Evolutionary conservation across 257 asterid genomes (phyloP), one percentile per base, ranked within the genome.

Genomic region (Verbascum thapsus): DNA sequence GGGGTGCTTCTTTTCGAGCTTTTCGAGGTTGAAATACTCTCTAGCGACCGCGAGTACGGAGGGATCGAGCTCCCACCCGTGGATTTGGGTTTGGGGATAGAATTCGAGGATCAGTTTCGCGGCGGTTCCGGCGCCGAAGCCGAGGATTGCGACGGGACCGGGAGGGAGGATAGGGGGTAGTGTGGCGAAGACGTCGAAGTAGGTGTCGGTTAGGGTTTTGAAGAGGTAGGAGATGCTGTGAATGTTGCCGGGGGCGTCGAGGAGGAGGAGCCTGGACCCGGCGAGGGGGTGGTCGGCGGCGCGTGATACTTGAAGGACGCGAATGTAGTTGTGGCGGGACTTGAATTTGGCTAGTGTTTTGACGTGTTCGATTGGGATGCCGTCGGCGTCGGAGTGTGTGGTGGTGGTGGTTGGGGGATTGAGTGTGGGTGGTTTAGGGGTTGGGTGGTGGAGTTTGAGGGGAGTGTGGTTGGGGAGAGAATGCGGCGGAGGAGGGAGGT

Each of bases 241-340:
- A 71, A 91, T 91, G 76, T 91, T 91, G 15, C 98, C 98, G 55
- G 96, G 96, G 65, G 84, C 77, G 61, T 91, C 96, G 65, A 88
- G 96, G 10, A 91, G 63, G 64, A 91, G 95, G 48, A 91, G 84
- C 10, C 96, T 71, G 56, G 92, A 83, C 41, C 98, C 98, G 12
- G 96, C 88, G 17, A 88, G 81, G 0, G 94, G 77, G 76, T 88
- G 98, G 85, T 88, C 90, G 22, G 96, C 95, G 53, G 75, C 80
- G 60, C 98, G 32, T 4, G 98, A 86, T 59, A 91, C 85, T 75
- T 88, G 86, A 54, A 91, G 72, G 48, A 91, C 96, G 2, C 95
- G 80, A 13, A 91, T 91, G 80, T 84, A 84, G 54, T 91, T 88
- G 83, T 88, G 75, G 8, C 90, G 47, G 35, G 98, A 86, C 54